Evolutionary conservation across 441 rosid genomes (phyloP).

Genomic region (Biscutella laevigata): DNA sequence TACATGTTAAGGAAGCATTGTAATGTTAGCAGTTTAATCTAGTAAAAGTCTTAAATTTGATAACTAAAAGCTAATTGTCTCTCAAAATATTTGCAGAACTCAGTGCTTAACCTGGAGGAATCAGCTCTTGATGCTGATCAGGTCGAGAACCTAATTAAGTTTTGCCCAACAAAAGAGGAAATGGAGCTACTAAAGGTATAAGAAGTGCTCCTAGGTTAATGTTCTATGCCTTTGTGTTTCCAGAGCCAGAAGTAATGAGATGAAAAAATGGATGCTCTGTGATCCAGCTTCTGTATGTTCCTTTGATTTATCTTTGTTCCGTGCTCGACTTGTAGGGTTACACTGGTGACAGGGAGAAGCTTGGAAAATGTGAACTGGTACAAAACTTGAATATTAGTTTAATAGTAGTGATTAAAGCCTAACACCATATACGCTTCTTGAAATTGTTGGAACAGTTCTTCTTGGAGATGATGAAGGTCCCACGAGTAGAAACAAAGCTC

Average conservation of each 20-base stretch:
- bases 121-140: constrained; percentile 71
- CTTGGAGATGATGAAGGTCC: constrained; percentile 80
- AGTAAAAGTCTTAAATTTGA: not conserved
- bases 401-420: constrained; percentile 6
- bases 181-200: constrained; percentile 49
- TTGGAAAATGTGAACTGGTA: constrained; percentile 92
- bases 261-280: too few species aligned
- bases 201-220: not conserved
- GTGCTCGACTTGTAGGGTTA: constrained; percentile 49
- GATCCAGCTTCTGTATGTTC: constrained; percentile 4
- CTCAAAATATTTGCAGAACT: constrained; percentile 38
- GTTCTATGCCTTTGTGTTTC: too few species aligned
- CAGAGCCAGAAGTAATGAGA: too few species aligned
- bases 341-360: constrained; percentile 73
- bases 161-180: constrained; percentile 69
- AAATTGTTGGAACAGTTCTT: constrained; percentile 54
- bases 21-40: not conserved
- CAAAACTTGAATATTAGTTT: constrained; percentile 1
- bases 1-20: constrained; percentile 8
- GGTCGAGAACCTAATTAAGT: constrained; percentile 78
- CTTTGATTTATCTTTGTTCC: constrained; percentile 5
- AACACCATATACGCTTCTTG: constrained; percentile 17
- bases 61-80: not conserved
- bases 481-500: constrained; percentile 85
- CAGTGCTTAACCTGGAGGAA: constrained; percentile 70